Evolutionary conservation across 306 rosid genomes (phyloP), one percentile per base, ranked within the genome.

Genomic region (Hippophae tibetana): DNA sequence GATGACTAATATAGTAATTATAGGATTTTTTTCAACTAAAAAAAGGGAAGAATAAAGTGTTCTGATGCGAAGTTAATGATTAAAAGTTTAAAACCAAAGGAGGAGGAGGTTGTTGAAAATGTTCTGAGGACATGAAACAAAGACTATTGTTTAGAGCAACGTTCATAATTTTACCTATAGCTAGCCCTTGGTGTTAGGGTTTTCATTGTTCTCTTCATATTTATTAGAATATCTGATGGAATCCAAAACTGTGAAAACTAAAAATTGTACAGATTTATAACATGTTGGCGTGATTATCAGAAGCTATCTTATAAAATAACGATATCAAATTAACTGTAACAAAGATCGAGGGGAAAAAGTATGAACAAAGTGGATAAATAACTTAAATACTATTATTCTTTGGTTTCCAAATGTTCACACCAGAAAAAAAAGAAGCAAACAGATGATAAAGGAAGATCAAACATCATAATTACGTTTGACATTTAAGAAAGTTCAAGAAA

Each of bases 401-500:
- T 3, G 57, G 57, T n/a, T 23, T 48, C 57, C 56, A 72, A 54
- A 54, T 47, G 40, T 13, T 60, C 59, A 60, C 26, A 49, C n/a
- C 63, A 56, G 61, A 50, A 42, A 9, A 61, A 52, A 67, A 31
- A 27, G 38, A 27, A 31, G 58, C 10, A 75, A 68, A 61, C 13
- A 26, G 51, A 64, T 64, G 50, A 64, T 54, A 56, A 61, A 75
- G 53, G 57, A 61, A 58, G 56, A 38, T 48, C 50, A 60, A 70
- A 63, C 76, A 67, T 54, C 61, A 67, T 71, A 27, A 67, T 66
- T 62, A 2, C 46, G 62, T 31, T 54, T 57, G 57, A 45, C 61
- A 64, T 69, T 13, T 31, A 27, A 18, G 13, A 5, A n/a, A 10
- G 13, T 43, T 0, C 11, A 7, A 46, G 49, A 13, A 4, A 47